These are phyloP conservation scores for Zhuliangozyma parablackwelliae DNA, from an alignment of 1,139 yeast genomes.

Conservation along the genomic window DNA sequence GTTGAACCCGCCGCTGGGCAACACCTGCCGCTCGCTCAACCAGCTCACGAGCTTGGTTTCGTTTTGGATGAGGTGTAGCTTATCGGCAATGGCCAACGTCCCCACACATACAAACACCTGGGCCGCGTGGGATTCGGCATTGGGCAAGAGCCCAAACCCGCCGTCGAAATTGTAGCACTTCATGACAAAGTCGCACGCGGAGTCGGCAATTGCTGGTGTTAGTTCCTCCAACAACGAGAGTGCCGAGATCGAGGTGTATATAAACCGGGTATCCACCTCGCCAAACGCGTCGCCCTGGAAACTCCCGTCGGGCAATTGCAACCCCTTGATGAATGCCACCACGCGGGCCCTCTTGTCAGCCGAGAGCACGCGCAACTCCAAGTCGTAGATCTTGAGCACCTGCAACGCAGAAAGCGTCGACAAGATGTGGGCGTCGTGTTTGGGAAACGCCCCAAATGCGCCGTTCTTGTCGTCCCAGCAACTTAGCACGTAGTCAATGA, in stretches of 20 bases:
- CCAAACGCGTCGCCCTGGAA: conserved; percentile 90
- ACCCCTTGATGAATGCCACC: conserved; percentile 37
- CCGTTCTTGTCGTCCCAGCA: conserved; percentile 65
- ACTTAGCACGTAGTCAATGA: conserved; percentile 60
- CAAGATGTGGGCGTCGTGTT: conserved; percentile 86
- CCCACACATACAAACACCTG: conserved; percentile 88
- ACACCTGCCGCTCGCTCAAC: conserved; percentile 88
- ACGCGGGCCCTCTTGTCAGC: conserved; percentile 22
- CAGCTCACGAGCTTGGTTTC: conserved; percentile 53
- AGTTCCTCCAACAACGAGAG: conserved; percentile 65
- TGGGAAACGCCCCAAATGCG: conserved; percentile 87
- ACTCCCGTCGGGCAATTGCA: conserved; percentile 73
- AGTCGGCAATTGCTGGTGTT: conserved; percentile 54
- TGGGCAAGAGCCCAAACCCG: conserved; percentile 90
- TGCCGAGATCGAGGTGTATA: conserved; percentile 74
- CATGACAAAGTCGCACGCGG: conserved; percentile 62
- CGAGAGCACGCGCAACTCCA: conserved; percentile 38
- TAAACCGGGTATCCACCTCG: conserved; percentile 88
- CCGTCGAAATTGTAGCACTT: conserved; percentile 90
- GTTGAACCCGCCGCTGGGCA: conserved; percentile 80
- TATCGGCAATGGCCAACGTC: conserved; percentile 63
- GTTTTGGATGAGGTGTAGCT: conserved; percentile 50
- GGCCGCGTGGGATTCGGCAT: conserved; percentile 93
- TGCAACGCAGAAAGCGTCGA: conserved; percentile 87
- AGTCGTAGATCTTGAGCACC: conserved; percentile 61